phyloP scores from a whole-genome alignment of 306 rosid genomes.

The Cicer bijugum region DNA sequence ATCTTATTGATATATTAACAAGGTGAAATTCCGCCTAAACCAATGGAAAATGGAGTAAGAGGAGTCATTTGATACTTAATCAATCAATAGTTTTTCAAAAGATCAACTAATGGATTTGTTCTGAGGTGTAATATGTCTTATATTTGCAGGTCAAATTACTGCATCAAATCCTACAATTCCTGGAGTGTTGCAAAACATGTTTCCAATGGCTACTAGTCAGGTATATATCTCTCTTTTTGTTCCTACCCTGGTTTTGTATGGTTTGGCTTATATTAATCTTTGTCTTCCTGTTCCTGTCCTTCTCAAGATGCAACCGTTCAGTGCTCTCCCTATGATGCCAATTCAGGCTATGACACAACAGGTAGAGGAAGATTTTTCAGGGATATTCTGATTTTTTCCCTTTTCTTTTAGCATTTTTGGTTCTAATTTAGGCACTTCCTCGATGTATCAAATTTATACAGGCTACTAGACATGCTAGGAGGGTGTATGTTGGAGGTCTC shows the following conservation, averaged over 20 bases:
- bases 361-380: constrained; percentile 52
- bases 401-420: neutral
- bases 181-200: constrained; percentile 86
- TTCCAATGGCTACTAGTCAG: constrained; percentile 80
- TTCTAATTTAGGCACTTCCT: constrained; percentile 27
- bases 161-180: constrained; percentile 79
- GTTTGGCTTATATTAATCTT: constrained; percentile 28
- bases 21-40: constrained; percentile 47
- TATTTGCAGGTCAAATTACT: constrained; percentile 80
- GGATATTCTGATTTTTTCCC: neutral
- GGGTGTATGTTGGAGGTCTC: constrained; percentile 97
- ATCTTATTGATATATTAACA: constrained; percentile 47
- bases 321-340: constrained; percentile 94
- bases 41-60: constrained; percentile 47
- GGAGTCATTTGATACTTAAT: constrained; percentile 49
- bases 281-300: constrained; percentile 17
- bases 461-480: constrained; percentile 99
- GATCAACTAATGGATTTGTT: constrained; percentile 34
- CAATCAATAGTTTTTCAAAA: constrained; percentile 30
- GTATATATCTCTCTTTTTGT: constrained; percentile 53
- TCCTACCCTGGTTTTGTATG: neutral
- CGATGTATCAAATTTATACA: constrained; percentile 43
- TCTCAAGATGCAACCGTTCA: constrained; percentile 67
- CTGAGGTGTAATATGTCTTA: constrained; percentile 43
- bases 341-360: constrained; percentile 99